A percentile compares a stretch with the other conserved stretches of the same genome.
Evolutionary conservation across 2,329 filamentous ascomycete species (phyloP).

Genomic region (Remersonia thermophila): DNA sequence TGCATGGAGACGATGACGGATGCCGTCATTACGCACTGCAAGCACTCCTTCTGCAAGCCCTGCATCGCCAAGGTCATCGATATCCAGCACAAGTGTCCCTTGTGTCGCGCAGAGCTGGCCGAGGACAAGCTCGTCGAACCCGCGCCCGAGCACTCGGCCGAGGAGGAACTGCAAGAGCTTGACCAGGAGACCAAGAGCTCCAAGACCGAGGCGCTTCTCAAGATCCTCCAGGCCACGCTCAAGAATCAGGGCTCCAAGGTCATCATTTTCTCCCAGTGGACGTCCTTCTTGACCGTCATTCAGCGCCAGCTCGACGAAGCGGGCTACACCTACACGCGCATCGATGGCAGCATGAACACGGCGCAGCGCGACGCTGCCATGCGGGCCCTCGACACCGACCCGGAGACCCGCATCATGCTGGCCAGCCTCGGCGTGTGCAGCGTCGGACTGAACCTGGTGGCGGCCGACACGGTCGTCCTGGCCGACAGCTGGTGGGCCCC

Average conservation of each 20-base stretch:
- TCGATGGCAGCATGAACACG: constrained; percentile 71
- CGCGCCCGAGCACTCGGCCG: constrained; percentile 39
- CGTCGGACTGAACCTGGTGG: constrained; percentile 75
- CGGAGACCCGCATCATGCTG: constrained; percentile 60
- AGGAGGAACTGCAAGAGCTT: constrained; percentile 34
- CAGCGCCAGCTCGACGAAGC: constrained; percentile 52
- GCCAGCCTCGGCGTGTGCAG: constrained; percentile 73
- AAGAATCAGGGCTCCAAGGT: constrained; percentile 54
- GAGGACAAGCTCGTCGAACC: constrained; percentile 52
- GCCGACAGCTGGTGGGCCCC: constrained; percentile 85
- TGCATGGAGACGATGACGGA: constrained; percentile 61
- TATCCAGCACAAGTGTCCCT: constrained; percentile 67
- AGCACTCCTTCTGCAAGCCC: constrained; percentile 61
- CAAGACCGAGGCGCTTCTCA: constrained; percentile 69
- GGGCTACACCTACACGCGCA: constrained; percentile 53
- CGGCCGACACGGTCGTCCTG: constrained; percentile 75
- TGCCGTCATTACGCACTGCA: constrained; percentile 76
- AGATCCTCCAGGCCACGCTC: constrained; percentile 59
- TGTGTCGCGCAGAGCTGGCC: constrained; percentile 62
- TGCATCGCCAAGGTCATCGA: constrained; percentile 69
- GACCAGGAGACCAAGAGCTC: constrained; percentile 59
- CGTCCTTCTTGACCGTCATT: constrained; percentile 59
- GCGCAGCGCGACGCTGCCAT: constrained; percentile 61
- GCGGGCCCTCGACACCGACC: constrained; percentile 51
- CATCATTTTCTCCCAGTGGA: constrained; percentile 69